Base-by-base conservation (phyloP, 768 basidiomycete species). In the Dentipellis fragilis region DNA sequence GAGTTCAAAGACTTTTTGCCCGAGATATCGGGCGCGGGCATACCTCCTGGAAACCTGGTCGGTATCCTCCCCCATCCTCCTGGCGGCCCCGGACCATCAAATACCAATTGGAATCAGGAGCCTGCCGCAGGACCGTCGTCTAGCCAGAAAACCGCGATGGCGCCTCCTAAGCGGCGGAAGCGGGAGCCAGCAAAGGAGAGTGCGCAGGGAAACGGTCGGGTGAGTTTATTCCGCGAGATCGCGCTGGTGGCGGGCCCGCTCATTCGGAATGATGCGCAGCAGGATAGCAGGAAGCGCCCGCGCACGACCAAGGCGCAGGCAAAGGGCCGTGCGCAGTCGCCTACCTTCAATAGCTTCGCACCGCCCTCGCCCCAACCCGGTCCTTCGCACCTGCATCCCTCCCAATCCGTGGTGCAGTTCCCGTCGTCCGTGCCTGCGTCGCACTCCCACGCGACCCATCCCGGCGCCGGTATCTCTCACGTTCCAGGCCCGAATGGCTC, bases 1-100 rank as follows among this genome's bases (percentile, higher is more conserved):
- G 89, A 90, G 64, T 92, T 92, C 74, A 86, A 84, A 63, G 84
- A 83, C 62, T 92, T 92, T 62, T 70, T 92, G 6, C 87, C 88
- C 6, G 85, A 88, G 57, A 78, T 75, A 8, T 64, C 70, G n/a
- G 74, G 75, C 34, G 72, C 75, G 4, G 68, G 72, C 17, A 65
- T 68, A 10, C 68, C 71, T n/a, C 67, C 72, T 0, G 71, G 70
- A 10, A 71, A 71, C 23, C 72, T 75, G 22, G 65, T 75, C 7
- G 69, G 72, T n/a, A 77, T 83, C 51, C 65, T 81, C 51, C 77
- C 81, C 9, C 80, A 80, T 58, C 72, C 77, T 6, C 57, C 69
- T 10, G 67, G 72, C 47, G 67, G 66, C 40, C 65, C 68, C 16
- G 68, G 71, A 22, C 61, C 72, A 29, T 57, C 69, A 19, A 51